Evolutionary conservation across 2,329 filamentous ascomycete species (phyloP).

Genomic region (Coniochaeta sp.): DNA sequence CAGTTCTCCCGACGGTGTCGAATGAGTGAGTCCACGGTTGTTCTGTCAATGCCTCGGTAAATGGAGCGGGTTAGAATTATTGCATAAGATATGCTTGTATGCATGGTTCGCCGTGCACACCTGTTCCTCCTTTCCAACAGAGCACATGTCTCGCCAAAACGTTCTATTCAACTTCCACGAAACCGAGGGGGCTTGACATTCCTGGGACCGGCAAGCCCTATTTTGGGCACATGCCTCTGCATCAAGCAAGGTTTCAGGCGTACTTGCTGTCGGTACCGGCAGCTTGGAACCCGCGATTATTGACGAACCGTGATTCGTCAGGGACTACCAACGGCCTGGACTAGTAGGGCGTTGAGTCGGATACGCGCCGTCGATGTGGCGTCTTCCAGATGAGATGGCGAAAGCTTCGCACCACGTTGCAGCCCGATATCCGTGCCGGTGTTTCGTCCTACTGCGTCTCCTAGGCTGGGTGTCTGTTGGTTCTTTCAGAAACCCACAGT

Average conservation of each 20-base stretch:
- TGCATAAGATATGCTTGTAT: not conserved
- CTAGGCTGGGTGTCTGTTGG: not conserved
- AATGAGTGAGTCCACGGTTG: not conserved
- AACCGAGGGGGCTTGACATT: too few species aligned
- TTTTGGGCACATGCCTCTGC: not conserved
- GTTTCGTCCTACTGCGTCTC: not conserved
- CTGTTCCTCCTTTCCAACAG: not conserved
- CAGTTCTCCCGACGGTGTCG: too few species aligned
- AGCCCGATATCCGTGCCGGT: not conserved
- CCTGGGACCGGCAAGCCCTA: not conserved
- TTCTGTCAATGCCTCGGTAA: not conserved
- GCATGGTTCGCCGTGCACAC: not conserved
- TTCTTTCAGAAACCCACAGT: not conserved
- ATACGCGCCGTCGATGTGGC: not conserved
- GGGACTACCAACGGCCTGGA: not conserved
- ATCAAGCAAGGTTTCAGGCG: not conserved
- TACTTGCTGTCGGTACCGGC: not conserved
- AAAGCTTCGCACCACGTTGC: not conserved
- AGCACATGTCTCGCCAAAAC: not conserved
- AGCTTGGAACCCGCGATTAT: not conserved
- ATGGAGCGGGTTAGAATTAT: not conserved
- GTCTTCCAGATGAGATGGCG: not conserved
- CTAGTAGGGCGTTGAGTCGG: not conserved
- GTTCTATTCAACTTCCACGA: too few species aligned
- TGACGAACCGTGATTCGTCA: not conserved